phyloP scores from a whole-genome alignment of 2,329 filamentous ascomycete genomes.

The Arthrocladium fulminans region DNA sequence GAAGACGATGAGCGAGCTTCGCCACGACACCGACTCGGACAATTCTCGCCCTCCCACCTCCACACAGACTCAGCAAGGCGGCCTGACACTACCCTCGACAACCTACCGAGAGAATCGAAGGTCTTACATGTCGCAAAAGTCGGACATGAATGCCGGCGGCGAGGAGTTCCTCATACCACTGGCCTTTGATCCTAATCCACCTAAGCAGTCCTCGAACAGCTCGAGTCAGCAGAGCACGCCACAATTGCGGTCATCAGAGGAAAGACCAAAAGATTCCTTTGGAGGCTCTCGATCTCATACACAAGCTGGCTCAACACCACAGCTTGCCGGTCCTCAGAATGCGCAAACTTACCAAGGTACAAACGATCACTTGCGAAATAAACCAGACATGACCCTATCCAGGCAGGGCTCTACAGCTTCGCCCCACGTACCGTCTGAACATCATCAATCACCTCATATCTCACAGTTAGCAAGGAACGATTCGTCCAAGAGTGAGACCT shows the following conservation, averaged over 20 bases:
- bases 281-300: constrained; percentile 9
- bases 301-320: constrained; percentile 2
- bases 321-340: constrained; percentile 63
- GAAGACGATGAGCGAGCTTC: constrained; percentile 20
- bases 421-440: constrained; percentile 12
- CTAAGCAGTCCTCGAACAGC: constrained; percentile 45
- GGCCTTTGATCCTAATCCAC: constrained; percentile 61
- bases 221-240: constrained; percentile 30
- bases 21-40: constrained; percentile 6
- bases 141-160: constrained; percentile 47
- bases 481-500: constrained; percentile 44
- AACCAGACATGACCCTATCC: constrained; percentile 26
- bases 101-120: constrained; percentile 72
- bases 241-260: constrained; percentile 24
- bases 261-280: constrained; percentile 11
- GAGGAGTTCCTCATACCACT: constrained; percentile 71
- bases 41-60: constrained; percentile 18
- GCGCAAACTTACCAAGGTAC: constrained; percentile 56
- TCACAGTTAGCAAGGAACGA: constrained; percentile 15
- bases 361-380: constrained; percentile 45
- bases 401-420: constrained; percentile 20
- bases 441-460: constrained; percentile 11
- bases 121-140: constrained; percentile 54
- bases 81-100: constrained; percentile 61
- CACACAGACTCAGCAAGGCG: constrained; percentile 32